These are phyloP conservation scores for Actinomucor elegans DNA, from an alignment of 371 early-diverging fungal species.

Conservation along the genomic window DNA sequence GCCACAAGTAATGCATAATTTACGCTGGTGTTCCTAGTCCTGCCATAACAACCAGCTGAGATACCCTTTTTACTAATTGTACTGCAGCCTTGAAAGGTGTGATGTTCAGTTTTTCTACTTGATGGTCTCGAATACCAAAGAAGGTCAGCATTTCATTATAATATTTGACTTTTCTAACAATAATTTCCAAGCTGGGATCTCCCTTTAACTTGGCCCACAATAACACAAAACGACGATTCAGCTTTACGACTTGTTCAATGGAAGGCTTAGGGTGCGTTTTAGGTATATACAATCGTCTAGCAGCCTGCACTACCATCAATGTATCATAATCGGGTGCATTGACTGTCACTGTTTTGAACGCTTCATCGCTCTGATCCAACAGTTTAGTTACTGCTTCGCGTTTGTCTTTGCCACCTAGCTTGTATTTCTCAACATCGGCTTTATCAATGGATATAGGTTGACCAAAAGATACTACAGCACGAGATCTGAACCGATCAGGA, in stretches of 20 bases:
- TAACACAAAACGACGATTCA: slow-evolving; percentile 84
- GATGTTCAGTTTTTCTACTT: slow-evolving; percentile 83
- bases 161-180: slow-evolving; percentile 68
- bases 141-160: slow-evolving; percentile 86
- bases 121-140: slow-evolving; percentile 94
- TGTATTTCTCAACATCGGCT: slow-evolving; percentile 79
- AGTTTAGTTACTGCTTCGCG: slow-evolving; percentile 78
- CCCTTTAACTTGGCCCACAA: slow-evolving; percentile 76
- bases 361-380: slow-evolving; percentile 74
- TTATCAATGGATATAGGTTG: slow-evolving; percentile 76
- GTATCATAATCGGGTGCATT: slow-evolving; percentile 94
- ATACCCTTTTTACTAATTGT: slow-evolving; percentile 61
- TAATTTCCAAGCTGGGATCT: slow-evolving; percentile 66
- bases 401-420: slow-evolving; percentile 78
- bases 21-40: slow-evolving; percentile 86
- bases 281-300: slow-evolving; percentile 85
- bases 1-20: slow-evolving; percentile 6
- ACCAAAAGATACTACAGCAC: slow-evolving; percentile 96
- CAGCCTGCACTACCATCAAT: slow-evolving; percentile 91
- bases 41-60: slow-evolving; percentile 68
- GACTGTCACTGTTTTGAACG: slow-evolving; percentile 84
- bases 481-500: slow-evolving; percentile 92
- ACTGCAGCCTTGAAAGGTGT: slow-evolving; percentile 66
- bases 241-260: slow-evolving; percentile 76
- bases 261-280: slow-evolving; percentile 64